These are phyloP conservation scores for Reticulascus tulasneorum DNA, from an alignment of 2,329 filamentous ascomycete species.

Conservation along the genomic window DNA sequence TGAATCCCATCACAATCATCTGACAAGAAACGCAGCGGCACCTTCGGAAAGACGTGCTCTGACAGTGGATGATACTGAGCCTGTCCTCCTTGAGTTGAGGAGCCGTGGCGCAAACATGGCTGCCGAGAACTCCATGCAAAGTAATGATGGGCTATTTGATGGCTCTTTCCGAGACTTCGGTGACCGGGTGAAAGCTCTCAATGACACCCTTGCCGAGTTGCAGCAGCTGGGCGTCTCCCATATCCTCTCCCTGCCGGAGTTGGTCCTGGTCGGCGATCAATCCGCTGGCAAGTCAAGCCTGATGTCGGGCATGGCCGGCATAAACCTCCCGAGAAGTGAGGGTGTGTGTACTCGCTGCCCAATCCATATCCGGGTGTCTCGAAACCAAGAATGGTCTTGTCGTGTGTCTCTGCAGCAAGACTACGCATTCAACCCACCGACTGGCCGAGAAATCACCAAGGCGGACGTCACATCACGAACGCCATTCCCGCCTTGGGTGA, in stretches of 20 bases:
- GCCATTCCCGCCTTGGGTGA: slow-evolving; percentile 64
- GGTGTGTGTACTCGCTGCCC: slow-evolving; percentile 79
- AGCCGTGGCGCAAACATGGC: slow-evolving; percentile 18
- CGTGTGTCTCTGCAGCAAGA: slow-evolving; percentile 61
- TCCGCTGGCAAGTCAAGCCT: slow-evolving; percentile 75
- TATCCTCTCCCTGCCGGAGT: slow-evolving; percentile 67
- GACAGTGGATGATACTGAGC: slow-evolving; percentile 25
- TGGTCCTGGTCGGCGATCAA: slow-evolving; percentile 82
- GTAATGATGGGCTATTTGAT: slow-evolving; percentile 36
- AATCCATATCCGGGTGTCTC: slow-evolving; percentile 69
- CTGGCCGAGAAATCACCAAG: slow-evolving; percentile 34
- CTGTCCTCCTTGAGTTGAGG: slow-evolving; percentile 33
- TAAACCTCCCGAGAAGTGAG: slow-evolving; percentile 66
- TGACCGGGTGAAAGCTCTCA: slow-evolving; percentile 59
- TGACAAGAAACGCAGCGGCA: slow-evolving; percentile 23
- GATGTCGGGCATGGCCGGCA: slow-evolving; percentile 62
- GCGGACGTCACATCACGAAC: slow-evolving; percentile 44
- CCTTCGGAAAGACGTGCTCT: slow-evolving; percentile 26
- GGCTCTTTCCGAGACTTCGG: slow-evolving; percentile 52
- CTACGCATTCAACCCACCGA: slow-evolving; percentile 52
- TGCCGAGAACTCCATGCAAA: slow-evolving; percentile 20
- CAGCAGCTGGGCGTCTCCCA: slow-evolving; percentile 70
- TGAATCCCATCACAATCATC: background rate
- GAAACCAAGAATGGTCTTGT: slow-evolving; percentile 58
- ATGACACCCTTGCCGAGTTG: slow-evolving; percentile 64